phyloP scores from a whole-genome alignment of 192 early-diverging fungal species.

The Coemansia umbellata region DNA sequence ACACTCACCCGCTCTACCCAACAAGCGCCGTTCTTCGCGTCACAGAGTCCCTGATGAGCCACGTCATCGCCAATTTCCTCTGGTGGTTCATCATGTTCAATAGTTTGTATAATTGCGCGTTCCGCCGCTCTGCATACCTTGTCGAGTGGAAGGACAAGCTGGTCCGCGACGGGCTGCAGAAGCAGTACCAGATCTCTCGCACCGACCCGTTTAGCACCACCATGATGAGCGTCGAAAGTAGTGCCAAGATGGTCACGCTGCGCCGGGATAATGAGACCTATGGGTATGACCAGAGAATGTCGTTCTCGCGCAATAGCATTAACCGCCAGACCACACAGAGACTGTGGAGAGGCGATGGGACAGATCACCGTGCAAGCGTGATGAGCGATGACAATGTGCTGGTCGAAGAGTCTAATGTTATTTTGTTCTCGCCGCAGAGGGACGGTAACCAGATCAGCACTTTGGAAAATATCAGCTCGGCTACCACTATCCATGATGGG shows the following conservation, averaged over 20 bases:
- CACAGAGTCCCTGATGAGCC: conserved; percentile 24
- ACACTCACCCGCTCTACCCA: conserved; percentile 38
- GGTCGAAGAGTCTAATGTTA: conserved; percentile 8
- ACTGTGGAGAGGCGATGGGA: not conserved
- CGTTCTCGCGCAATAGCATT: conserved; percentile 26
- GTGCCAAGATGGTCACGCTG: conserved; percentile 23
- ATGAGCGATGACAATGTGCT: conserved; percentile 10
- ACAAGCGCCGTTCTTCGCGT: conserved; percentile 11
- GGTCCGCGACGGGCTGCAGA: conserved; percentile 42
- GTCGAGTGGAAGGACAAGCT: conserved; percentile 44
- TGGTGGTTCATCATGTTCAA: conserved; percentile 54
- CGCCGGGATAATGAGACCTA: conserved; percentile 18
- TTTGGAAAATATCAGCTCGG: conserved; percentile 33
- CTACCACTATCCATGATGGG: conserved; percentile 42
- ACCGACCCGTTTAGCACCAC: conserved; percentile 40
- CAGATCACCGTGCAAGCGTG: conserved; percentile 5
- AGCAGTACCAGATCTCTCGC: conserved; percentile 47
- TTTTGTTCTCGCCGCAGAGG: conserved; percentile 34
- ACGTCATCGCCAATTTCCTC: conserved; percentile 36
- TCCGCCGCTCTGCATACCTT: conserved; percentile 29
- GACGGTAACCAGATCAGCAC: conserved; percentile 1
- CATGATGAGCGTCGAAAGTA: conserved; percentile 25
- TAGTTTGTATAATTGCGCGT: conserved; percentile 39
- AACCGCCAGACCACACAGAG: not conserved
- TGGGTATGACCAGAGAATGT: conserved; percentile 30